These are phyloP conservation scores for Aotearoamyces nothofagi DNA, from an alignment of 2,329 filamentous ascomycete genomes.

Conservation along the genomic window DNA sequence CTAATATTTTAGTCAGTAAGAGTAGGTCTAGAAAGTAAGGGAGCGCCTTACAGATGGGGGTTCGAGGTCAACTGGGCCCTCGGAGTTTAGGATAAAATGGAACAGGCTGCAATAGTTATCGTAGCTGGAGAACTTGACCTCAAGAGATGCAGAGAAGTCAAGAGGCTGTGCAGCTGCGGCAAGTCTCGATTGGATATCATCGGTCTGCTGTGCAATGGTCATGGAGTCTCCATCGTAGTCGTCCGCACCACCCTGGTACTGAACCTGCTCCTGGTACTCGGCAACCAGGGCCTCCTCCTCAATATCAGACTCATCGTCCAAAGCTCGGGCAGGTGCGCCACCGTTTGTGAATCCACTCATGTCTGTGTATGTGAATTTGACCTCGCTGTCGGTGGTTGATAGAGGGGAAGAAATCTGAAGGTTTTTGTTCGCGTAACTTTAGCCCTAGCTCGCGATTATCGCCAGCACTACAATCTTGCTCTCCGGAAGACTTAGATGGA, in stretches of 20 bases:
- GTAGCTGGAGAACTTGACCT: conserved; percentile 97
- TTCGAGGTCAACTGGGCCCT: conserved; percentile 95
- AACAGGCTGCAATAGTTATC: conserved; percentile 99
- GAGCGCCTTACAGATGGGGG: conserved; percentile 68
- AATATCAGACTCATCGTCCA: conserved; percentile 77
- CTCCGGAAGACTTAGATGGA: no score
- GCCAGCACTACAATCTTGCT: no score
- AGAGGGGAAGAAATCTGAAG: no score
- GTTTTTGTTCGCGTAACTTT: no score
- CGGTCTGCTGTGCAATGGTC: conserved; percentile 58
- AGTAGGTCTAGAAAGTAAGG: conserved; percentile 1
- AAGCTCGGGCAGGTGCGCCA: conserved; percentile 39
- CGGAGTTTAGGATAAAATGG: conserved; percentile 98
- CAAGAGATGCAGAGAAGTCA: conserved; percentile 88
- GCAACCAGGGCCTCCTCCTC: conserved; percentile 93
- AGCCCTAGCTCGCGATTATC: no score
- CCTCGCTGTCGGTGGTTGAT: no score
- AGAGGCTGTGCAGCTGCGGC: conserved; percentile 85
- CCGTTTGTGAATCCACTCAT: conserved; percentile 52
- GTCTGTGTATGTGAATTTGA: conserved; percentile 5
- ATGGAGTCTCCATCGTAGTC: conserved; percentile 64
- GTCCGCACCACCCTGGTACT: conserved; percentile 76
- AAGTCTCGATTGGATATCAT: conserved; percentile 88
- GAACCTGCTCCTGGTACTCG: conserved; percentile 92
- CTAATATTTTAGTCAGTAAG: conserved; percentile 29